Base-by-base conservation (phyloP, 768 basidiomycete species). In the Plicaturopsis crispa region DNA sequence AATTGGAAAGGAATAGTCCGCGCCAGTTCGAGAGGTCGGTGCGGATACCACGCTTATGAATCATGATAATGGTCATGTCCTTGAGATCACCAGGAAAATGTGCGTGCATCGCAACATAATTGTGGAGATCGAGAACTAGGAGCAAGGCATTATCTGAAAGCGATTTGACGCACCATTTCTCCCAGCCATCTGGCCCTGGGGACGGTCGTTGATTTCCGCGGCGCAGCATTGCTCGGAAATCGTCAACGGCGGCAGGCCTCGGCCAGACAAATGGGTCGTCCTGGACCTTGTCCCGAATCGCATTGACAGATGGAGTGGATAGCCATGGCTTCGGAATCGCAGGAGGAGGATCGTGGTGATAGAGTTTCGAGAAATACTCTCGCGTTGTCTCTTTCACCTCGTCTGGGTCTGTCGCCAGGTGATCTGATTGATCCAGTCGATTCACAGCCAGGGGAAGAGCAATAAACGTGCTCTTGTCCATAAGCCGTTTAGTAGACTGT, bases 141-240 rank as follows among this genome's bases (percentile, higher is more conserved):
- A 30, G 5, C 2, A 61, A 45, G 0, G 50, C 44, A 2, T 19
- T 1, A 33, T 60, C 57, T 0, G 47, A 49, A 0, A 63, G 45
- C 1, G 42, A n/a, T 19, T 51, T 51, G 1, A 60, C 24, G 10
- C 40, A 46, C 61, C 61, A 63, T 43, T 63, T 61, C 43, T 61
- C 59, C 60, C 59, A 59, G n/a, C 45, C 45, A 40, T 62, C 60
- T 1, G 55, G 56, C 0, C 57, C 59, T 2, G 59, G 60, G 1
- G 55, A 33, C 2, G 60, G 60, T 4, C 50, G 43, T 3, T 39
- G 23, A 32, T 61, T 61, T 1, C 60, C 60, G 31, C 42, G 43
- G 0, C 43, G 38, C 1, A 60, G 36, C 22, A 63, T 24, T 0
- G 44, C 44, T 4, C 54, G 46, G 24, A 56, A 46, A 1, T 55